Percentiles rank a stretch among this genome's conserved stretches.
These are phyloP conservation scores for Leucocoprinus leucothites DNA, from an alignment of 768 basidiomycete species.

Conservation along the genomic window DNA sequence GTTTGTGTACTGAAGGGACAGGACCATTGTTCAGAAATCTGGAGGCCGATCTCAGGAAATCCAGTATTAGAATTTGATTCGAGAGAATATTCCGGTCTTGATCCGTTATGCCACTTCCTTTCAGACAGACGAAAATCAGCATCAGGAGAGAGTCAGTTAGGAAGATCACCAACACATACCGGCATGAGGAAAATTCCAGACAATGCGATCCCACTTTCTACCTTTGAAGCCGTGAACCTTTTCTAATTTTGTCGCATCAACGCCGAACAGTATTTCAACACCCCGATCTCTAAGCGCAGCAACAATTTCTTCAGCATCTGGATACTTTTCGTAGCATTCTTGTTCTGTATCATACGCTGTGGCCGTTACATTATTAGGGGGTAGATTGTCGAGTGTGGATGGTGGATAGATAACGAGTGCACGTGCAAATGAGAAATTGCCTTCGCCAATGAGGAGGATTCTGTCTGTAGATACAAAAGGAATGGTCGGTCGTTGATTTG, in stretches of 20 bases:
- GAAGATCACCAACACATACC: conserved; percentile 44
- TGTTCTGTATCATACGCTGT: conserved; percentile 83
- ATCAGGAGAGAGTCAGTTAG: background rate
- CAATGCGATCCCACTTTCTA: conserved; percentile 69
- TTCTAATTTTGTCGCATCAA: conserved; percentile 83
- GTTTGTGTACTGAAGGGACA: conserved; percentile 36
- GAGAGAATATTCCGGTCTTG: conserved; percentile 90
- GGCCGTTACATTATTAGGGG: conserved; percentile 69
- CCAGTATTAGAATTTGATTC: conserved; percentile 82
- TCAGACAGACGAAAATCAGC: conserved; percentile 2
- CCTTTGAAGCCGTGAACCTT: conserved; percentile 55
- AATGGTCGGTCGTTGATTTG: conserved; percentile 40
- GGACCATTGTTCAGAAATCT: conserved; percentile 57
- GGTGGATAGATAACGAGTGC: conserved; percentile 51
- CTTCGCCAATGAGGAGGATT: conserved; percentile 86
- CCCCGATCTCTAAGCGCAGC: conserved; percentile 51
- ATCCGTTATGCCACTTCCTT: conserved; percentile 87
- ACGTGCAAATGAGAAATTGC: conserved; percentile 89
- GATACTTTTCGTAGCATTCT: conserved; percentile 80
- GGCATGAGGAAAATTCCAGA: conserved; percentile 97
- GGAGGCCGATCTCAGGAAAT: conserved; percentile 74
- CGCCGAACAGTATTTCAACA: conserved; percentile 68
- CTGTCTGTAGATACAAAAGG: conserved; percentile 65
- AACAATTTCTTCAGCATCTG: conserved; percentile 64
- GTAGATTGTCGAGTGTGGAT: conserved; percentile 47